These are phyloP conservation scores for Dendrobium catenatum DNA, from an alignment of 106 monocot genomes.

Conservation along the genomic window DNA sequence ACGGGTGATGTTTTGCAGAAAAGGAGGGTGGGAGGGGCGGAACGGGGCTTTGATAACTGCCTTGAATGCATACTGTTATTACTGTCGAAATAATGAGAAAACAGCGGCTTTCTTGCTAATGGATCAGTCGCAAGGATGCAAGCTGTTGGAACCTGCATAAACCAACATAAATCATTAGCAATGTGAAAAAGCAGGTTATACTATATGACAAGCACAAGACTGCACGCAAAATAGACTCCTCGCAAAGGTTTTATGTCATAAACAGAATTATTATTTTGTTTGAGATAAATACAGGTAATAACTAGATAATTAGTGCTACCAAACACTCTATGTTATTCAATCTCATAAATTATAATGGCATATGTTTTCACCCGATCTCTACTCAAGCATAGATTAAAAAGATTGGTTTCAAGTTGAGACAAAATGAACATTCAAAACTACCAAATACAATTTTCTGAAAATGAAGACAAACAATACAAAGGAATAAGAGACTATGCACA, in stretches of 20 bases:
- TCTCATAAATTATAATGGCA: not conserved
- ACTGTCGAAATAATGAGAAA: slow-evolving; percentile 92
- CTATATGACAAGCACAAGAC: not conserved
- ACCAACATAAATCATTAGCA: not conserved
- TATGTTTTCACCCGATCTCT: not conserved
- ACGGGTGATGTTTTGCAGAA: not conserved
- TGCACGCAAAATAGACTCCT: not conserved
- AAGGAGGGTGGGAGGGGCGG: no score
- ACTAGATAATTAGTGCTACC: not conserved
- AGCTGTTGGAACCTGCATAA: slow-evolving; percentile 55
- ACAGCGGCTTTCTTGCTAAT: slow-evolving; percentile 86
- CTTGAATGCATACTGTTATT: slow-evolving; percentile 72
- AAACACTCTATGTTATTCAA: not conserved
- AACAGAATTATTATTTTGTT: not conserved
- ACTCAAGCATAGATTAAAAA: not conserved
- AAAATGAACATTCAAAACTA: not conserved
- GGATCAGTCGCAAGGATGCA: slow-evolving; percentile 87
- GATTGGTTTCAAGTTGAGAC: not conserved
- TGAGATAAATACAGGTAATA: not conserved
- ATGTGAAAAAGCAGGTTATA: not conserved
- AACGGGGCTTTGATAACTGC: slow-evolving; percentile 49
- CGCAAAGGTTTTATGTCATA: not conserved
- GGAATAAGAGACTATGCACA: not conserved
- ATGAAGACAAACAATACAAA: not conserved
- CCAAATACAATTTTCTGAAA: not conserved